Evolutionary conservation across 495 filamentous ascomycete genomes (phyloP).

Genomic region (Rhizodiscina lignyota): DNA sequence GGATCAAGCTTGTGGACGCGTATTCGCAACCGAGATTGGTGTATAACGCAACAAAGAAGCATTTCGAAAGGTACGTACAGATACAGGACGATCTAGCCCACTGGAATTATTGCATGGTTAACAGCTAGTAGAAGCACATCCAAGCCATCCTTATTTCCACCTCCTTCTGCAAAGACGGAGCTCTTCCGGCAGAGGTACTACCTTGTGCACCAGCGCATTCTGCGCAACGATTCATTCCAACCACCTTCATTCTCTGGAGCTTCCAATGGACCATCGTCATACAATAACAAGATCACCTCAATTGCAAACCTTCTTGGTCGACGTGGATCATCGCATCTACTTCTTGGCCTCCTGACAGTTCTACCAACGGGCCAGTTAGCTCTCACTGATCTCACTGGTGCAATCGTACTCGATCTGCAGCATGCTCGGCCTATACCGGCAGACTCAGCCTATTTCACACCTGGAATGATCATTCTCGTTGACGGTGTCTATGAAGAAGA

Average conservation of each 20-base stretch:
- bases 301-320: slow-evolving; percentile 88
- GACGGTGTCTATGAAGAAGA: slow-evolving; percentile 94
- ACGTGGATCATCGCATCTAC: slow-evolving; percentile 66
- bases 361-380: slow-evolving; percentile 71
- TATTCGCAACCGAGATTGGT: slow-evolving; percentile 74
- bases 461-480: slow-evolving; percentile 87
- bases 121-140: slow-evolving; percentile 6
- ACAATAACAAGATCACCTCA: slow-evolving; percentile 77
- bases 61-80: slow-evolving; percentile 60
- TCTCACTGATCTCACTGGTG: slow-evolving; percentile 72
- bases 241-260: slow-evolving; percentile 47
- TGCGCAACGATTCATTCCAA: slow-evolving; percentile 89
- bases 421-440: slow-evolving; percentile 69
- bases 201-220: slow-evolving; percentile 72
- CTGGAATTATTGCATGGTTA: slow-evolving; percentile 2
- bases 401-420: slow-evolving; percentile 65
- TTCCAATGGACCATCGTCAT: slow-evolving; percentile 32
- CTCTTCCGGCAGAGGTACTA: slow-evolving; percentile 82
- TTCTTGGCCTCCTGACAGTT: slow-evolving; percentile 67
- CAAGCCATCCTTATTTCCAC: slow-evolving; percentile 54
- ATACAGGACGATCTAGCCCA: no score
- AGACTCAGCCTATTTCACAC: slow-evolving; percentile 67
- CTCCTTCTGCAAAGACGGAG: slow-evolving; percentile 62
- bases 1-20: slow-evolving; percentile 62
- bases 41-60: slow-evolving; percentile 78